Evolutionary conservation across 2,329 filamentous ascomycete genomes (phyloP).

Genomic region (Zymoseptoria ardabiliae): DNA sequence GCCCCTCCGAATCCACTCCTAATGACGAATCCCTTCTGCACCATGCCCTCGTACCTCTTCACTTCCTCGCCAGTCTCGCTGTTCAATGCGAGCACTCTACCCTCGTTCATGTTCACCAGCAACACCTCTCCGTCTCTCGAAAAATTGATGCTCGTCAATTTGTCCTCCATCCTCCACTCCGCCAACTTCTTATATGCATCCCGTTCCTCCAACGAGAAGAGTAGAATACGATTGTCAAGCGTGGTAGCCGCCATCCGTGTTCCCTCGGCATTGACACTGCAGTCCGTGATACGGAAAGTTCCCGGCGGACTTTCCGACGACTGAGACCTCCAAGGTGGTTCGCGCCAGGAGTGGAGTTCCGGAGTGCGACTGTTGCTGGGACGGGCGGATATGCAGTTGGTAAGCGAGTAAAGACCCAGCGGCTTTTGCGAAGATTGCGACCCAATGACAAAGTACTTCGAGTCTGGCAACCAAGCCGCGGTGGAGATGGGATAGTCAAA

Average conservation of each 20-base stretch:
- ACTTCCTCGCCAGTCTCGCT: constrained; percentile 64
- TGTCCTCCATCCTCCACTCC: constrained; percentile 60
- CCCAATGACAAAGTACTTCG: constrained; percentile 69
- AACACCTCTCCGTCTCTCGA: constrained; percentile 74
- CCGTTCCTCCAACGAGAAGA: constrained; percentile 63
- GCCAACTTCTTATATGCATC: constrained; percentile 64
- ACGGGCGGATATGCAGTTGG: neutral
- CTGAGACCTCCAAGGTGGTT: constrained; percentile 43
- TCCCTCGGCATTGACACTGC: constrained; percentile 76
- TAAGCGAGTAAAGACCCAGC: constrained; percentile 49
- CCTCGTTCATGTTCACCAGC: constrained; percentile 73
- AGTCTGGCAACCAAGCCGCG: constrained; percentile 81
- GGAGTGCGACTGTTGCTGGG: constrained; percentile 19
- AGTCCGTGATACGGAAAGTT: constrained; percentile 70
- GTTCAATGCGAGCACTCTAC: constrained; percentile 71
- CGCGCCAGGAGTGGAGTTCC: constrained; percentile 31
- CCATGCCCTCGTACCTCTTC: constrained; percentile 67
- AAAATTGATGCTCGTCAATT: constrained; percentile 72
- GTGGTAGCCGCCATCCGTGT: constrained; percentile 73
- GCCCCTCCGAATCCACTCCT: constrained; percentile 80
- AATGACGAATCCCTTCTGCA: constrained; percentile 70
- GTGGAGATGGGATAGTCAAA: constrained; percentile 81
- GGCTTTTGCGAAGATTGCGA: constrained; percentile 62
- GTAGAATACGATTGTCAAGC: constrained; percentile 60
- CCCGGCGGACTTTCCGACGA: constrained; percentile 49